A percentile compares a stretch with the other conserved stretches of the same genome.
Evolutionary conservation across 352 stramenopile genomes (phyloP).

Genomic region (Detonula confervacea): DNA sequence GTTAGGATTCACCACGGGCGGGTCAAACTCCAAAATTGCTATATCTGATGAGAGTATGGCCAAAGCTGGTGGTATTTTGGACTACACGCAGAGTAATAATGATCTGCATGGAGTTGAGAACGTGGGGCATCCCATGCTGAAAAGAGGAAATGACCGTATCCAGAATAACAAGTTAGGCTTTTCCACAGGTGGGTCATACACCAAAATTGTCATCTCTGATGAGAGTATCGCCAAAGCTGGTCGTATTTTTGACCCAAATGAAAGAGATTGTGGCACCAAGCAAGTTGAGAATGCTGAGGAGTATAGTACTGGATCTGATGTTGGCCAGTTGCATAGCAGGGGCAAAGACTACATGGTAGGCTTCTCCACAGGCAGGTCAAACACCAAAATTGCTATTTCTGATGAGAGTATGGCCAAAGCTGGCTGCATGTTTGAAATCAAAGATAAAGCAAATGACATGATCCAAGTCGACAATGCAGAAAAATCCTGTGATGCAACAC

Average conservation of each 20-base stretch:
- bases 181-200: neutral
- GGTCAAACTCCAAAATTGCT: slow-evolving; percentile 6
- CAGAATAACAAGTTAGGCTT: too few relatives aligned
- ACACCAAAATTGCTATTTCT: slow-evolving; percentile 35
- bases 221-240: slow-evolving; percentile 9
- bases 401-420: slow-evolving; percentile 41
- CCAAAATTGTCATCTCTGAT: slow-evolving; percentile 12
- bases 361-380: slow-evolving; percentile 25
- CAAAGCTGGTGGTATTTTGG: slow-evolving; percentile 11
- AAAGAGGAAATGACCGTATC: too few relatives aligned
- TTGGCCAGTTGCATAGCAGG: neutral
- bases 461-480: neutral
- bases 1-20: slow-evolving; percentile 15
- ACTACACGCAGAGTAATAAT: neutral
- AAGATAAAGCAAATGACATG: neutral
- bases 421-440: slow-evolving; percentile 2
- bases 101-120: neutral
- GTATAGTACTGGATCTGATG: neutral
- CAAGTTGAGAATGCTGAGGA: neutral
- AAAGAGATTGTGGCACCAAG: neutral
- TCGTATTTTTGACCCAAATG: neutral
- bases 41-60: slow-evolving; percentile 25
- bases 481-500: too few relatives aligned
- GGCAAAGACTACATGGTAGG: neutral
- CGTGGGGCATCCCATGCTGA: too few relatives aligned